Evolutionary conservation across 1,284 basidiomycete genomes (phyloP), one percentile per base, ranked within the genome.

Genomic region (Microbotryomycetes sp.): DNA sequence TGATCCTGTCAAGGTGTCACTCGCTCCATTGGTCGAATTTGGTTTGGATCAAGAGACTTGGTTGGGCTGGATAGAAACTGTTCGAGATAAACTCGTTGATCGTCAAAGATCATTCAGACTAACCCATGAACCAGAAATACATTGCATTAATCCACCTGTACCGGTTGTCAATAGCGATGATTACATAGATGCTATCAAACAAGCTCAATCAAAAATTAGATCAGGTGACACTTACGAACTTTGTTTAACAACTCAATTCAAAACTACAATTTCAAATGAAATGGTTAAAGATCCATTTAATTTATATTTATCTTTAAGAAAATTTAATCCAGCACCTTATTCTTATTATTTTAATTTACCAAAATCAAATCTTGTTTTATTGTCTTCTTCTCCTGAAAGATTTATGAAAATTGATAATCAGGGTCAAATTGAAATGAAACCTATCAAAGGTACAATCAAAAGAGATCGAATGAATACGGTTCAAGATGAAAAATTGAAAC

Each of bases 181-280:
- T 2, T 97, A 97, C 77, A 84, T 86, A 58, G 76, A 81, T 19
- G 83, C 83, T 47, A 92, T 97, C 70, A 79, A 84, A 31, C 74
- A 79, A 42, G 88, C 89, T 12, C 85, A 92, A 71, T 84, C 88
- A 58, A 81, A 83, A 58, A 84, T 97, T 25, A 85, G 81, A 59
- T 80, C 86, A 45, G 93, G 93, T 5, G 88, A 97, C 74, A 92
- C 90, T n/a, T 97, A 97, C 76, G 93, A 97, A 74, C 81, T 97
- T 23, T 97, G 94, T 71, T 80, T 97, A 47, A 97, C 93, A 0
- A 93, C 89, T 1, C 83, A 82, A 12, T 82, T 82, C 70, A 63
- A 73, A 4, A 74, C 79, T 0, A 58, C 57, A 0, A 62, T 77
- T 0, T 30, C 62, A 3, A 25, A 54, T 30, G 23, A 42, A 2